Evolutionary conservation across 1,139 yeast species (phyloP), one percentile per base, ranked within the genome.

Genomic region (Yamadazyma conglobata): DNA sequence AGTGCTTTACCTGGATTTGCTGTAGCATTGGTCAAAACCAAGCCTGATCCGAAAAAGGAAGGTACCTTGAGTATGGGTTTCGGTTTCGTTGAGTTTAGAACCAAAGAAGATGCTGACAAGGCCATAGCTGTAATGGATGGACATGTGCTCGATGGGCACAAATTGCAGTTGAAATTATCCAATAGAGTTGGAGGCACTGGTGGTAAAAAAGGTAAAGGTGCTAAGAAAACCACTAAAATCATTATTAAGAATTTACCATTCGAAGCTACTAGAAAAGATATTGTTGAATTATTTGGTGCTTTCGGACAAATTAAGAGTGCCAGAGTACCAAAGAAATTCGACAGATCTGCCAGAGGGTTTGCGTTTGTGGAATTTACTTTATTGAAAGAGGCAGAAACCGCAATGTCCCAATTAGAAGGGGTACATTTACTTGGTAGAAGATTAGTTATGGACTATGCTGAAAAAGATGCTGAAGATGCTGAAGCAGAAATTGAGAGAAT

Each of bases 351-450:
- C 10, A 78, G 98, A 56, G 99, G 99, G 54, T 91, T 91, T 65
- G 98, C 98, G 0, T 91, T 91, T 57, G 96, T 93, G 28, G 99
- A 91, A 58, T 93, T 84, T 51, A 68, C 83, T 12, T 67, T 93
- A 27, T 72, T 87, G 24, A 86, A 88, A 57, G 99, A 91, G 58
- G 97, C 98, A 2, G 95, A 84, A 54, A 79, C 70, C 52, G 98
- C 97, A n/a, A 84, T 91, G 89, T 80, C 80, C 47, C 93, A 89
- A 54, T 73, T 91, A 43, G 85, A 82, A 56, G 98, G 98, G 39
- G 96, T 93, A 3, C 99, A 91, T 73, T 82, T 91, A 60, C 73
- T 91, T 34, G 99, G 99, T 25, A 81, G 99, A 64, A 76, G 96
- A 44, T 68, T 91, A 46, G 96, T 91, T n/a, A 79, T 93, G 81